Percentiles rank a stretch among this genome's conserved stretches.
Evolutionary conservation across 768 basidiomycete species (phyloP).

Genomic region (Termitomyces titanicus): DNA sequence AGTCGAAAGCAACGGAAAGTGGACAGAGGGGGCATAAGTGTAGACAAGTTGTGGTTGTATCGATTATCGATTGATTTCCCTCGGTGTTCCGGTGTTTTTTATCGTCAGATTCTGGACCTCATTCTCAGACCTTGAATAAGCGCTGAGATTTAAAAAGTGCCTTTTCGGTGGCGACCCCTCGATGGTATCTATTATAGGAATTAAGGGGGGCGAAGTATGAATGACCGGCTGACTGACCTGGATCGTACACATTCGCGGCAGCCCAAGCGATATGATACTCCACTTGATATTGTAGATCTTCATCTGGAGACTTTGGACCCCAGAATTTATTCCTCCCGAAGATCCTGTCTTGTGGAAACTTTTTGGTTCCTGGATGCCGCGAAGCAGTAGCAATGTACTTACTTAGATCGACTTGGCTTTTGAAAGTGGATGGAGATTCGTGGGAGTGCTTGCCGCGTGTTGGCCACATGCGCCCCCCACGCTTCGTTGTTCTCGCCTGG

Average conservation of each 20-base stretch:
- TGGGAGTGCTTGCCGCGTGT: conserved; percentile 2
- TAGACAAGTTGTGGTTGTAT: no score
- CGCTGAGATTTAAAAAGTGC: background rate
- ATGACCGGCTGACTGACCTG: background rate
- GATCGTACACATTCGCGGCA: background rate
- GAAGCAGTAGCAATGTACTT: background rate
- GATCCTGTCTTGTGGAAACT: background rate
- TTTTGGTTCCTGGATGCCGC: background rate
- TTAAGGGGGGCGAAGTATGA: background rate
- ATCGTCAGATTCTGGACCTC: background rate
- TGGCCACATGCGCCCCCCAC: conserved; percentile 4
- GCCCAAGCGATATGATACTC: background rate
- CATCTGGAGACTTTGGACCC: background rate
- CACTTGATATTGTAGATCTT: background rate
- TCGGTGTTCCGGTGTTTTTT: background rate
- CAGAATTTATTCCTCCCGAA: background rate
- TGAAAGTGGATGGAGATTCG: background rate
- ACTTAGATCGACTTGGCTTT: background rate
- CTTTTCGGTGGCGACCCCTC: background rate
- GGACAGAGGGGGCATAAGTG: background rate
- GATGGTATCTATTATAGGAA: background rate
- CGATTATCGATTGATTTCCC: conserved; percentile 20
- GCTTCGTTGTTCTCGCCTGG: background rate
- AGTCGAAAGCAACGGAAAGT: background rate
- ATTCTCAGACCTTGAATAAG: background rate